A percentile compares a stretch with the other conserved stretches of the same genome.
These are phyloP conservation scores for Rhodotorula sp. DNA, from an alignment of 1,284 basidiomycete species.

Conservation along the genomic window DNA sequence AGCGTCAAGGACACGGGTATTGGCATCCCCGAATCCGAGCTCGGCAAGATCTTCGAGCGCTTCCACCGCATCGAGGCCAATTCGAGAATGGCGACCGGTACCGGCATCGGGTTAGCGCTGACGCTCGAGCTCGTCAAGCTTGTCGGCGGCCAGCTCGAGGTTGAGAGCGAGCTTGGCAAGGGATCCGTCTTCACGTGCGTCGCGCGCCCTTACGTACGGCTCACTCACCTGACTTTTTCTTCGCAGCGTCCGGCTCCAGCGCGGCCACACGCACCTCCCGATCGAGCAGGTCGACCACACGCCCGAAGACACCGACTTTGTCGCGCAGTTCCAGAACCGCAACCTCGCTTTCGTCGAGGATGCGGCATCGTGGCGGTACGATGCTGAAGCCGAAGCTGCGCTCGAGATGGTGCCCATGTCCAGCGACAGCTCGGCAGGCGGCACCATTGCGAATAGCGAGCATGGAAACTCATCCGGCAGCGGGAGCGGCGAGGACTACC, in stretches of 20 bases:
- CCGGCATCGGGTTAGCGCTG: constrained; percentile 51
- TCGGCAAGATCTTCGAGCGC: constrained; percentile 46
- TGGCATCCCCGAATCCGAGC: constrained; percentile 50
- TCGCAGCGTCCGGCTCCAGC: constrained; percentile 26
- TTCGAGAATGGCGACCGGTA: constrained; percentile 50
- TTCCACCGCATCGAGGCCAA: constrained; percentile 50
- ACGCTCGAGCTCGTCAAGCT: constrained; percentile 51
- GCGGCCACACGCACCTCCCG: constrained; percentile 42
- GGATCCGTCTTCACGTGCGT: constrained; percentile 38
- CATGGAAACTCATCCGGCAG: constrained; percentile 18
- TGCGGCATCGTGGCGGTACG: constrained; percentile 29
- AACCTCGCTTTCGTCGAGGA: constrained; percentile 38
- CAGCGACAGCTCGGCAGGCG: neutral
- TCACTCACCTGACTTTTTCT: neutral
- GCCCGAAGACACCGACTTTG: constrained; percentile 11
- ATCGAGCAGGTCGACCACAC: constrained; percentile 32
- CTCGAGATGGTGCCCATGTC: neutral
- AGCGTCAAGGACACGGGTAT: constrained; percentile 50
- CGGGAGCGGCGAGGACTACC: constrained; percentile 21
- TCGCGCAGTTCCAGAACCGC: constrained; percentile 17
- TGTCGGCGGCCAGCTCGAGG: constrained; percentile 51
- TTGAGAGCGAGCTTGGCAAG: constrained; percentile 43
- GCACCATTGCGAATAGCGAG: neutral
- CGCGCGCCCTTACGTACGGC: neutral
- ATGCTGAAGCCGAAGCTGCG: constrained; percentile 1